These are phyloP conservation scores for Jacaranda copaia DNA, from an alignment of 257 asterid species.

Conservation along the genomic window DNA sequence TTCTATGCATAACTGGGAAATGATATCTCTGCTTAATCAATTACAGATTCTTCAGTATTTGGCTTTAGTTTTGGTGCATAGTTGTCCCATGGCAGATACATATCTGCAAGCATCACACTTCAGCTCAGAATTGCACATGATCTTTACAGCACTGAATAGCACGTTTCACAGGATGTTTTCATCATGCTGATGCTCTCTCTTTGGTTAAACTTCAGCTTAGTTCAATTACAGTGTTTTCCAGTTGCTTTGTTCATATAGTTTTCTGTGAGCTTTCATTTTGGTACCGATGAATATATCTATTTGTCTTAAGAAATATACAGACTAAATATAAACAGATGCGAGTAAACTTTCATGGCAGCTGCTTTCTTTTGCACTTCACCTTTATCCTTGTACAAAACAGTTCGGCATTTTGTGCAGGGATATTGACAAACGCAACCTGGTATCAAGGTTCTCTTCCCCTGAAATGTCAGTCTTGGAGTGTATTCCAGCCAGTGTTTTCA, in stretches of 20 bases:
- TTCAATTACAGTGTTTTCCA: background rate
- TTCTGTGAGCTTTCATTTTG: slow-evolving; percentile 10
- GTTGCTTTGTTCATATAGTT: slow-evolving; percentile 21
- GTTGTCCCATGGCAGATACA: background rate
- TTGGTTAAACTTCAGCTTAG: background rate
- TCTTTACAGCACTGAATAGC: background rate
- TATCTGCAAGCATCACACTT: background rate
- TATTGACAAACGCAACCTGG: slow-evolving; percentile 61
- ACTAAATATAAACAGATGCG: slow-evolving; percentile 22
- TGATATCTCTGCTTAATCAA: slow-evolving; percentile 12
- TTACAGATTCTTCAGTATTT: background rate
- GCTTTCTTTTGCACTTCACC: slow-evolving; percentile 16
- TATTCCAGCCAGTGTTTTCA: slow-evolving; percentile 68
- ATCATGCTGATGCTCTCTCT: too few species aligned
- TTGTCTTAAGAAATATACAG: slow-evolving; percentile 15
- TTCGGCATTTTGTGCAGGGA: slow-evolving; percentile 65
- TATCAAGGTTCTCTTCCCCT: slow-evolving; percentile 74
- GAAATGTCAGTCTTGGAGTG: slow-evolving; percentile 64
- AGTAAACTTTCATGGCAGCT: slow-evolving; percentile 28
- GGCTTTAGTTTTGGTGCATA: background rate
- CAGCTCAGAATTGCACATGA: background rate
- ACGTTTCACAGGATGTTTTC: too few species aligned
- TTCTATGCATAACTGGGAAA: background rate
- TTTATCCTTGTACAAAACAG: slow-evolving; percentile 16
- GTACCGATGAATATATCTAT: background rate